Conservation (phyloP, 2,329 filamentous ascomycete species). For the Lasiodiplodia hormozganensis region DNA sequence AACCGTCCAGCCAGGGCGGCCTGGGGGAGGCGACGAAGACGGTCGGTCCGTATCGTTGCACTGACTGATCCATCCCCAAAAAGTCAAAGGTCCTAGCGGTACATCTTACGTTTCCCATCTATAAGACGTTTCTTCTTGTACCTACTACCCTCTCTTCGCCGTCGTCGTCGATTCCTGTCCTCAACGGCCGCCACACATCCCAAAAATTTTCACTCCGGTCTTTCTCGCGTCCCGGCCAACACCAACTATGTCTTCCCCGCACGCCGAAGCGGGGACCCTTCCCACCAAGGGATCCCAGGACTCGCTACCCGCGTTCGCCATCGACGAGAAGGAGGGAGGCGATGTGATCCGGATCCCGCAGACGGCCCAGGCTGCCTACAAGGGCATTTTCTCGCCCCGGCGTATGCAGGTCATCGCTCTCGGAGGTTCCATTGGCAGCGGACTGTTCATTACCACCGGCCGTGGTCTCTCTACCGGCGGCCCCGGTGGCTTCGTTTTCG, state of each 20-base stretch:
- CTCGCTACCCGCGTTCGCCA: not conserved
- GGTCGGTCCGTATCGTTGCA: conserved; percentile 24
- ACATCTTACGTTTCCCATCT: conserved; percentile 10
- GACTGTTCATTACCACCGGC: conserved; percentile 44
- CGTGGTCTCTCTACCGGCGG: conserved; percentile 37
- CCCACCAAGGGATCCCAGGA: conserved; percentile 7
- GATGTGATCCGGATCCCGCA: conserved; percentile 23
- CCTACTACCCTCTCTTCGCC: not conserved
- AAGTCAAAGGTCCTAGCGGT: conserved; percentile 17
- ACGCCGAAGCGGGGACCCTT: not conserved
- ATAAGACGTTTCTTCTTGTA: conserved; percentile 10
- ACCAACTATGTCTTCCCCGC: conserved; percentile 3
- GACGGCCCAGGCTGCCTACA: conserved; percentile 24
- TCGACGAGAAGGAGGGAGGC: conserved; percentile 19
- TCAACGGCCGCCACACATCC: not conserved
- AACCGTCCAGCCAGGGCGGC: not conserved
- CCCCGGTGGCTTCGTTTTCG: conserved; percentile 39
- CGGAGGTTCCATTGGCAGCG: conserved; percentile 42
- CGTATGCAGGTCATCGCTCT: conserved; percentile 36
- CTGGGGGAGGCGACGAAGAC: not conserved
- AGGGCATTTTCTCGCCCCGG: conserved; percentile 28
- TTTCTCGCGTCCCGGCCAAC: not conserved
- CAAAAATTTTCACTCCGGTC: not conserved
- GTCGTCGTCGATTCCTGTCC: not conserved
- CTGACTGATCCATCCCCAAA: conserved; percentile 23